Percentiles rank a stretch among this genome's conserved stretches.
These are phyloP conservation scores for Aspergillus ruber DNA, from an alignment of 2,329 filamentous ascomycete species.

Conservation along the genomic window DNA sequence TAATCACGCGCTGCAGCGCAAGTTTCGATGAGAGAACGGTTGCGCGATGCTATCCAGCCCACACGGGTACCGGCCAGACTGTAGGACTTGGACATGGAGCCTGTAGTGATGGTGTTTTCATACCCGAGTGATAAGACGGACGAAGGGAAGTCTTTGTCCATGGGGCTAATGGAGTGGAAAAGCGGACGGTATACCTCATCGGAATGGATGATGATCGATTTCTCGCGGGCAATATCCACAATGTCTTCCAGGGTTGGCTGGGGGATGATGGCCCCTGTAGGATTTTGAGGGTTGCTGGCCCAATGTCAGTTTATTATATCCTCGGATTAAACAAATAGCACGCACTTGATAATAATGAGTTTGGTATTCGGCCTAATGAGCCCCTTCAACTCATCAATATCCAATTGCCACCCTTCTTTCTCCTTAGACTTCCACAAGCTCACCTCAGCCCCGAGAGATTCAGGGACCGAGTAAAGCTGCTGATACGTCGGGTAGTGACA, in stretches of 20 bases:
- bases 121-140: conserved; percentile 69
- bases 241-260: conserved; percentile 55
- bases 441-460: conserved; percentile 68
- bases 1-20: conserved; percentile 67
- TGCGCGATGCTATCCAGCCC: conserved; percentile 73
- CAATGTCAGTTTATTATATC: background rate
- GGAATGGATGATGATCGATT: conserved; percentile 60
- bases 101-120: conserved; percentile 62
- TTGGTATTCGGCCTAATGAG: conserved; percentile 50
- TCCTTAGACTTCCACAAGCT: conserved; percentile 66
- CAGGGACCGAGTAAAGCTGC: conserved; percentile 71
- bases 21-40: conserved; percentile 54
- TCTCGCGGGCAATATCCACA: conserved; percentile 56
- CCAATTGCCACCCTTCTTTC: conserved; percentile 59
- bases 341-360: conserved; percentile 57
- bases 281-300: conserved; percentile 66
- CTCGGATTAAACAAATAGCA: background rate
- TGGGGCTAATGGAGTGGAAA: conserved; percentile 61
- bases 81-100: conserved; percentile 82
- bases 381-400: conserved; percentile 58
- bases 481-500: conserved; percentile 85
- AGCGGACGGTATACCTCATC: conserved; percentile 83
- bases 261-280: conserved; percentile 66
- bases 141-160: conserved; percentile 53
- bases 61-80: conserved; percentile 73